Percentiles rank a stretch among this genome's conserved stretches.
phyloP scores from a whole-genome alignment of 1,139 yeast genomes.

The Debaryomycetaceae sp. region DNA sequence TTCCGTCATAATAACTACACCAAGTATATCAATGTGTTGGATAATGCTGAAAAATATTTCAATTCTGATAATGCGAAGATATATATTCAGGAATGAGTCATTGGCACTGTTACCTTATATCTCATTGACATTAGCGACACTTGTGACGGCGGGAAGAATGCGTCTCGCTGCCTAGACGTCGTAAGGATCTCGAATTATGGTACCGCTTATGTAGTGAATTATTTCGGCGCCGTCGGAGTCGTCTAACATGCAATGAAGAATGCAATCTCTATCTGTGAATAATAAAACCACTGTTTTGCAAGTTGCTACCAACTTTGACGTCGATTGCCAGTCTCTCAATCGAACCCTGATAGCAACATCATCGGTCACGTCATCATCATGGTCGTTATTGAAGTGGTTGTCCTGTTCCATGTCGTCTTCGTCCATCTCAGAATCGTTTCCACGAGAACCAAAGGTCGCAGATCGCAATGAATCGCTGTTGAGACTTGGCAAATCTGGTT shows the following conservation, averaged over 20 bases:
- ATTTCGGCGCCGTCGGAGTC: constrained; percentile 55
- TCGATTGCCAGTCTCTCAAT: constrained; percentile 56
- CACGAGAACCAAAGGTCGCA: constrained; percentile 10
- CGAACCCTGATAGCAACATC: constrained; percentile 41
- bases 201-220: constrained; percentile 47
- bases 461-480: constrained; percentile 21
- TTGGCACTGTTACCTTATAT: not conserved
- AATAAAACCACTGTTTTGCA: constrained; percentile 52
- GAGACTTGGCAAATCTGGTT: constrained; percentile 16
- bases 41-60: not conserved
- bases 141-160: no score
- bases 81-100: constrained; percentile 1
- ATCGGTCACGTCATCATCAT: constrained; percentile 20
- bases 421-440: constrained; percentile 6
- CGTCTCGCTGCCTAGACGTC: not conserved
- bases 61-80: no score
- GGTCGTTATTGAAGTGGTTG: constrained; percentile 2
- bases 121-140: no score
- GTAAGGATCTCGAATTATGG: constrained; percentile 12
- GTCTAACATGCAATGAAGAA: constrained; percentile 55
- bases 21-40: not conserved
- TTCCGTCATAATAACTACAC: constrained; percentile 1
- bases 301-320: constrained; percentile 49
- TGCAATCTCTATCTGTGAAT: constrained; percentile 47
- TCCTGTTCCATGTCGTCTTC: not conserved